Percentiles rank a stretch among this genome's conserved stretches.
Evolutionary conservation across 305 asterid genomes (phyloP).

Genomic region (Fraxinus platypoda): DNA sequence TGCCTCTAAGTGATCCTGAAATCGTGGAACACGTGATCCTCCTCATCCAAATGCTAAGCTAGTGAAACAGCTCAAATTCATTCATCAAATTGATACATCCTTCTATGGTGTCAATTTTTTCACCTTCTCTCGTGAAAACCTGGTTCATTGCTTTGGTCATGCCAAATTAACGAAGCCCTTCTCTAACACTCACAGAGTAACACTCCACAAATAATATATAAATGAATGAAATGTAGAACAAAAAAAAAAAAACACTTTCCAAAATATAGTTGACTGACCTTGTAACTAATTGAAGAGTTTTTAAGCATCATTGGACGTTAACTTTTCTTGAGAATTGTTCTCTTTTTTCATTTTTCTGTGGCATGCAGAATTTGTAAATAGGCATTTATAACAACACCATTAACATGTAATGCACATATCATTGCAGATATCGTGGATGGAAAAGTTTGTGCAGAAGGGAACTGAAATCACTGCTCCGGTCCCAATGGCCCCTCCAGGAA

Average conservation of each 20-base stretch:
- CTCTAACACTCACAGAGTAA: not conserved
- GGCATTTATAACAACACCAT: not conserved
- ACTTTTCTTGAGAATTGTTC: not conserved
- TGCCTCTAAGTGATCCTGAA: not conserved
- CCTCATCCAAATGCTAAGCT: not conserved
- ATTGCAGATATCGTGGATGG: constrained; percentile 98
- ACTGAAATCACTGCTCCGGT: constrained; percentile 98
- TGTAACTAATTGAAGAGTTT: not conserved
- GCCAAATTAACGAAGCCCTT: not conserved
- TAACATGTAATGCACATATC: constrained; percentile 15
- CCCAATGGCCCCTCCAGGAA: constrained; percentile 82
- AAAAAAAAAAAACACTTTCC: not conserved
- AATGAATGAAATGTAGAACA: not conserved
- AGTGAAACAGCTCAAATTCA: not conserved
- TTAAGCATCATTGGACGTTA: not conserved
- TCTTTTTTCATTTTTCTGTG: not conserved
- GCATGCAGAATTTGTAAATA: not conserved
- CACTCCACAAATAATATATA: not conserved
- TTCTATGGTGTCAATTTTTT: not conserved
- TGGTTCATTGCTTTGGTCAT: not conserved
- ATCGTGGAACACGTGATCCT: not conserved
- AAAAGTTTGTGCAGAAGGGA: constrained; percentile 87
- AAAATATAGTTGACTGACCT: not conserved
- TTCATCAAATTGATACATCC: not conserved
- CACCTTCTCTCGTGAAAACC: not conserved